A percentile compares a stretch with the other conserved stretches of the same genome.
Evolutionary conservation across 2,329 filamentous ascomycete genomes (phyloP).

Genomic region (Calycina herbarum): DNA sequence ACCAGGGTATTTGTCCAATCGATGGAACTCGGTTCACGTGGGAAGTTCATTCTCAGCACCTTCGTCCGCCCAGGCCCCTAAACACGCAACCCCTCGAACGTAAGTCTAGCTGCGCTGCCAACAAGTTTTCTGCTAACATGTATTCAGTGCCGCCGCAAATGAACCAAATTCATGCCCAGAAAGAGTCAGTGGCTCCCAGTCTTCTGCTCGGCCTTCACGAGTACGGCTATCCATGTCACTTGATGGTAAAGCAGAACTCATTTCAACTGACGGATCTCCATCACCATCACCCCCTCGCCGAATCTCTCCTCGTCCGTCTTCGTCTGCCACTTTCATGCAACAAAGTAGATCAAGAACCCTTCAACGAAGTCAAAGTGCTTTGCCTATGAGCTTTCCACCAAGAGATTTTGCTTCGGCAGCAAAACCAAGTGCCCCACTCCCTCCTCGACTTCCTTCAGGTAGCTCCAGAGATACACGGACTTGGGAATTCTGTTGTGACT

Average conservation of each 20-base stretch:
- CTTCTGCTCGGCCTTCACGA: constrained; percentile 28
- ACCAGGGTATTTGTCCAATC: constrained; percentile 46
- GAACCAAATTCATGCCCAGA: constrained; percentile 36
- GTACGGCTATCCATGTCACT: constrained; percentile 80
- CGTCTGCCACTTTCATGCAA: constrained; percentile 43
- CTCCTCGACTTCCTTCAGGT: constrained; percentile 61
- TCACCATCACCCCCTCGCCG: constrained; percentile 65
- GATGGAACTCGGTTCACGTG: constrained; percentile 49
- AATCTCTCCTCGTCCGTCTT: constrained; percentile 49
- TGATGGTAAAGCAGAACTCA: constrained; percentile 87
- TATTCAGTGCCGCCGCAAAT: constrained; percentile 25
- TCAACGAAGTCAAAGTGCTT: constrained; percentile 70
- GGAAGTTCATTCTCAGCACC: constrained; percentile 53
- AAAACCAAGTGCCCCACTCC: constrained; percentile 29
- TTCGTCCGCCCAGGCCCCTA: constrained; percentile 38
- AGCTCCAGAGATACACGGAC: constrained; percentile 84
- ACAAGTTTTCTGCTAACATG: constrained; percentile 11
- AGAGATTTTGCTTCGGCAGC: constrained; percentile 45
- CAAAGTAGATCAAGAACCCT: constrained; percentile 50
- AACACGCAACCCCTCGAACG: constrained; percentile 45
- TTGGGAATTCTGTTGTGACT: constrained; percentile 90
- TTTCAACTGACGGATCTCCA: constrained; percentile 65
- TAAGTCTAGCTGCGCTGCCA: constrained; percentile 35
- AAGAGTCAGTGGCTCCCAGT: constrained; percentile 23
- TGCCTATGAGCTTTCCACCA: constrained; percentile 58